Evolutionary conservation across 2,329 filamentous ascomycete genomes (phyloP).

Genomic region (Neonectria magnoliae): DNA sequence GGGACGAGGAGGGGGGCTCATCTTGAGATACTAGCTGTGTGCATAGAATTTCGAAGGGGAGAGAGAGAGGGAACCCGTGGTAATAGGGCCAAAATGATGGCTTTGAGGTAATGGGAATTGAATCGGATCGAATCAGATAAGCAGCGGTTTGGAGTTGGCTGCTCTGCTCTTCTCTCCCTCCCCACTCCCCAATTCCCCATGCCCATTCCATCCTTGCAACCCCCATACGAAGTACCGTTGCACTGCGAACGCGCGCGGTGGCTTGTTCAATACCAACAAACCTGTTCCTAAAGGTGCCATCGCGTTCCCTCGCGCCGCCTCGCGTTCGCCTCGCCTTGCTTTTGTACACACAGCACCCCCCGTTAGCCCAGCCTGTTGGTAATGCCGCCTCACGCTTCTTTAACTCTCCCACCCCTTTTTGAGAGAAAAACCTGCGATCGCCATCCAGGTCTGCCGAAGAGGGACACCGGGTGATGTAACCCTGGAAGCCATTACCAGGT

Average conservation of each 20-base stretch:
- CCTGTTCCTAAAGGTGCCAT: slow-evolving; percentile 4
- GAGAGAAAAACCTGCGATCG: neutral
- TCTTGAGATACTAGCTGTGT: neutral
- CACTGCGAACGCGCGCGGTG: neutral
- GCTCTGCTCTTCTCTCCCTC: neutral
- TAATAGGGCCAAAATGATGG: neutral
- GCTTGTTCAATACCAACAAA: neutral
- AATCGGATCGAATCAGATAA: slow-evolving; percentile 12
- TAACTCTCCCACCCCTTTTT: neutral
- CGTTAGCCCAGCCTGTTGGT: neutral
- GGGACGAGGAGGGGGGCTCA: neutral
- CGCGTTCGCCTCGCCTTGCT: slow-evolving; percentile 3
- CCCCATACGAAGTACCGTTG: neutral
- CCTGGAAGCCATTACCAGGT: slow-evolving; percentile 17
- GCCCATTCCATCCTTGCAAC: slow-evolving; percentile 3
- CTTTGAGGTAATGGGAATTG: slow-evolving; percentile 10
- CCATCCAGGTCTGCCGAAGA: slow-evolving; percentile 10
- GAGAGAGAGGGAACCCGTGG: neutral
- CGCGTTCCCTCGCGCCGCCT: neutral
- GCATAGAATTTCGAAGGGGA: neutral
- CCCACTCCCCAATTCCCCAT: slow-evolving; percentile 3
- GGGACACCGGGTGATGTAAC: slow-evolving; percentile 16
- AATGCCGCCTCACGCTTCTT: neutral
- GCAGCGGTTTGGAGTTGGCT: neutral
- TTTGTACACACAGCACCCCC: neutral